Conservation (phyloP, 495 filamentous ascomycete genomes). For the Podospora pseudocomata region DNA sequence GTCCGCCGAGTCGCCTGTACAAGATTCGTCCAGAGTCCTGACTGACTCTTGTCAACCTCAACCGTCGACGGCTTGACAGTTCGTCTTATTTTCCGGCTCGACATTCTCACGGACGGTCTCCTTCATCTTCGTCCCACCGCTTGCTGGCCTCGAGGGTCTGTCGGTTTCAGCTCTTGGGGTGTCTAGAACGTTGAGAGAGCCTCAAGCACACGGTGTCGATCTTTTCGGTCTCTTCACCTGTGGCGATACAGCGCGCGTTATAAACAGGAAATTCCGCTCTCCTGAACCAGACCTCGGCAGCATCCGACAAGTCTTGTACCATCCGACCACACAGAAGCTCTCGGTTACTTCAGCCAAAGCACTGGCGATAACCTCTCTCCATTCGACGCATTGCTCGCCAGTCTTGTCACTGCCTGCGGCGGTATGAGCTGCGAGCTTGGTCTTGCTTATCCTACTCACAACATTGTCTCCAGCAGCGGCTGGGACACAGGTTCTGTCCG, state of each 20-base stretch:
- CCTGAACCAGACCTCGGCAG: neutral
- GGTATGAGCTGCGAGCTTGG: conserved; percentile 1
- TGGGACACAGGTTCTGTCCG: neutral
- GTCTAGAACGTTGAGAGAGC: neutral
- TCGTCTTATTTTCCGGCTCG: neutral
- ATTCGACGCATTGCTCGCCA: neutral
- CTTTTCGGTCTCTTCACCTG: neutral
- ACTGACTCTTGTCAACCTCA: conserved; percentile 1
- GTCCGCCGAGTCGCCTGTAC: neutral
- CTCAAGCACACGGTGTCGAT: neutral
- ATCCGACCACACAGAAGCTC: neutral
- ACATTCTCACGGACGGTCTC: neutral
- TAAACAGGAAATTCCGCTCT: conserved; percentile 4
- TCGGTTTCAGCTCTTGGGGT: neutral
- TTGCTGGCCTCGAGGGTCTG: neutral
- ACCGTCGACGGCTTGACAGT: neutral
- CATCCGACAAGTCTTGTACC: neutral
- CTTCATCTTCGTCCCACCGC: neutral
- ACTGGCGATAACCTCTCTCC: conserved; percentile 4
- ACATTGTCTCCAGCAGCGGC: neutral
- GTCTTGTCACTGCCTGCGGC: neutral
- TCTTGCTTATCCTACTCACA: neutral
- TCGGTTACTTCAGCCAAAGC: neutral
- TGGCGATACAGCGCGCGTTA: neutral
- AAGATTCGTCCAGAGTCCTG: neutral